Evolutionary conservation across 1,284 basidiomycete species (phyloP).

Genomic region (Schizophyllum commune): DNA sequence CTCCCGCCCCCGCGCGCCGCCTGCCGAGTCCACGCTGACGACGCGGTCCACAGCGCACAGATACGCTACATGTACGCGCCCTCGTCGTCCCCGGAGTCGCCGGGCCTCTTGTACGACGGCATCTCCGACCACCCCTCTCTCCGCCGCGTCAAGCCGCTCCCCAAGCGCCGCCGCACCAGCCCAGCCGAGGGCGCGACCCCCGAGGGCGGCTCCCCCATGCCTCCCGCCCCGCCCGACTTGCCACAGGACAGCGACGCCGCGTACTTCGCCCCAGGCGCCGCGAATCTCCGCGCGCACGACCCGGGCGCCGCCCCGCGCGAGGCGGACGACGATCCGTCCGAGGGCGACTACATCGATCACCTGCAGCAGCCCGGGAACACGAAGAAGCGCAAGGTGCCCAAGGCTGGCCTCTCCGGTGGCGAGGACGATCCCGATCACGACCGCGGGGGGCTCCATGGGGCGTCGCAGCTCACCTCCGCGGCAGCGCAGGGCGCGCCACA

Average conservation of each 20-base stretch:
- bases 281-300: slow-evolving; percentile 11
- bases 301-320: slow-evolving; percentile 20
- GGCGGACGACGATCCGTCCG: slow-evolving; percentile 44
- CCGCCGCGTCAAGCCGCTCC: slow-evolving; percentile 64
- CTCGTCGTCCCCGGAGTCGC: not conserved
- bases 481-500: not conserved
- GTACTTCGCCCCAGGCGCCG: slow-evolving; percentile 24
- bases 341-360: slow-evolving; percentile 57
- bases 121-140: slow-evolving; percentile 51
- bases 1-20: no score
- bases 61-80: not conserved
- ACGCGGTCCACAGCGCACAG: not conserved
- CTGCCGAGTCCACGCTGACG: not conserved
- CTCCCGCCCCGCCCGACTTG: slow-evolving; percentile 44
- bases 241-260: slow-evolving; percentile 49
- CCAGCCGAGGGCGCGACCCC: slow-evolving; percentile 4
- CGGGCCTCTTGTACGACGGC: slow-evolving; percentile 23
- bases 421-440: slow-evolving; percentile 24
- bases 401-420: slow-evolving; percentile 25
- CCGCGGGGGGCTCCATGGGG: slow-evolving; percentile 12
- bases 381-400: slow-evolving; percentile 77
- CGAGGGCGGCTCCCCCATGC: slow-evolving; percentile 17
- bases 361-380: slow-evolving; percentile 71
- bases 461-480: slow-evolving; percentile 17
- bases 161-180: slow-evolving; percentile 56